Percentiles rank a stretch among this genome's conserved stretches.
These are phyloP conservation scores for Euclidium syriacum DNA, from an alignment of 345 rosid species.

Conservation along the genomic window DNA sequence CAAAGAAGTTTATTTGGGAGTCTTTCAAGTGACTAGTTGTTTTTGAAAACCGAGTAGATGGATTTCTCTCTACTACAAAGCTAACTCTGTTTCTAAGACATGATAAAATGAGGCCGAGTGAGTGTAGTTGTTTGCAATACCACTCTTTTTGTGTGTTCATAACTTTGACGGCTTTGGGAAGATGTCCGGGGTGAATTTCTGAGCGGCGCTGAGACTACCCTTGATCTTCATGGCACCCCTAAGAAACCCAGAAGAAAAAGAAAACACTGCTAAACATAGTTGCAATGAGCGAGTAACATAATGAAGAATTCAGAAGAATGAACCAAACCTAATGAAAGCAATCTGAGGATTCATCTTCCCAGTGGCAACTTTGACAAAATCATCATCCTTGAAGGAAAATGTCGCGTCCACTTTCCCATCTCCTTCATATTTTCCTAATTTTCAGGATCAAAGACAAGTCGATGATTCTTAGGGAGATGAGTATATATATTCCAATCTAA, in stretches of 20 bases:
- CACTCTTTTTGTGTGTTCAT: slow-evolving; percentile 37
- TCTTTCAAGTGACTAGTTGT: not conserved
- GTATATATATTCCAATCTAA: too few relatives aligned
- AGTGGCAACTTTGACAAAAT: slow-evolving; percentile 80
- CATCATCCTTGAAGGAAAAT: slow-evolving; percentile 83
- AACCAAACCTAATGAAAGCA: slow-evolving; percentile 78
- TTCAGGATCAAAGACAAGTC: not conserved
- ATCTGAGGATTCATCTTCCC: slow-evolving; percentile 95
- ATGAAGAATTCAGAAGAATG: not conserved
- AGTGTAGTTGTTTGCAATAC: slow-evolving; percentile 18
- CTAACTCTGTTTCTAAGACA: slow-evolving; percentile 14
- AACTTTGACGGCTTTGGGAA: slow-evolving; percentile 95
- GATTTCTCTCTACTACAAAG: not conserved
- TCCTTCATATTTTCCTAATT: slow-evolving; percentile 67
- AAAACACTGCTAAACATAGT: not conserved
- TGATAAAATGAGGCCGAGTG: slow-evolving; percentile 7
- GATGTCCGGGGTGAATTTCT: slow-evolving; percentile 93
- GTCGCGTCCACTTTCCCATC: slow-evolving; percentile 91
- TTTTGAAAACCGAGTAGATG: too few relatives aligned
- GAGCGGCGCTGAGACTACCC: slow-evolving; percentile 93
- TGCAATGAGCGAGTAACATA: not conserved
- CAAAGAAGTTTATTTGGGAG: slow-evolving; percentile 12
- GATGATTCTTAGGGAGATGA: too few relatives aligned
- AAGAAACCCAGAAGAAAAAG: too few relatives aligned
- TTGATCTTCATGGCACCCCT: slow-evolving; percentile 94